phyloP scores from a whole-genome alignment of 2,329 filamentous ascomycete species.

The Aspergillus neotritici region DNA sequence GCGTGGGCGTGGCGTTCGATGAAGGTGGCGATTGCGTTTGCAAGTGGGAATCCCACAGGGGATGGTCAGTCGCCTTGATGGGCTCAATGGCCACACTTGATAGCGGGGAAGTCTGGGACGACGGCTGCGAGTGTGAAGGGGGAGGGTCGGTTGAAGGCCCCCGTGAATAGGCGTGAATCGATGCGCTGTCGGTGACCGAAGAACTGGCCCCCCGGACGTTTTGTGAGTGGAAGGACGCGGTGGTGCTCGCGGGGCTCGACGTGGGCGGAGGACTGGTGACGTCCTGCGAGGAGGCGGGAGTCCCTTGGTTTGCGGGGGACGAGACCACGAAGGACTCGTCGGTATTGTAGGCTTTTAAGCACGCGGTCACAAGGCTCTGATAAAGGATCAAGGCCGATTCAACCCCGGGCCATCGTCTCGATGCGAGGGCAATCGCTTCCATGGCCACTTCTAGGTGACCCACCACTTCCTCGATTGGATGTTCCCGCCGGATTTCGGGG shows the following conservation, averaged over 20 bases:
- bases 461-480: conserved; percentile 70
- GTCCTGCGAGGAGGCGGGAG: conserved; percentile 37
- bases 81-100: conserved; percentile 15
- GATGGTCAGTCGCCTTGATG: conserved; percentile 15
- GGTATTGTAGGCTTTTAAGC: conserved; percentile 77
- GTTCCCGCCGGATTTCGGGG: conserved; percentile 67
- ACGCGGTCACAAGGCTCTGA: conserved; percentile 75
- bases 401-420: conserved; percentile 87
- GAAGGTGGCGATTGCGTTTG: conserved; percentile 8
- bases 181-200: conserved; percentile 25
- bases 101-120: conserved; percentile 13
- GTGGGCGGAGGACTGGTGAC: conserved; percentile 35
- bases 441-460: conserved; percentile 67
- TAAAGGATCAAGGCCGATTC: conserved; percentile 80
- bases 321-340: conserved; percentile 49
- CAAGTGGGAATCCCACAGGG: conserved; percentile 14
- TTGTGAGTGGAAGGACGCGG: conserved; percentile 34
- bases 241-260: conserved; percentile 38
- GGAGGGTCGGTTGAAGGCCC: conserved; percentile 30
- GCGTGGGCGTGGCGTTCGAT: conserved; percentile 11
- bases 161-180: conserved; percentile 29
- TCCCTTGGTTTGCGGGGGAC: conserved; percentile 42
- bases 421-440: conserved; percentile 71
- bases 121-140: conserved; percentile 16
- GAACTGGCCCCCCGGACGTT: conserved; percentile 23